Percentiles rank a stretch among this genome's conserved stretches.
These are phyloP conservation scores for Capronia americana DNA, from an alignment of 2,329 filamentous ascomycete genomes.

Conservation along the genomic window DNA sequence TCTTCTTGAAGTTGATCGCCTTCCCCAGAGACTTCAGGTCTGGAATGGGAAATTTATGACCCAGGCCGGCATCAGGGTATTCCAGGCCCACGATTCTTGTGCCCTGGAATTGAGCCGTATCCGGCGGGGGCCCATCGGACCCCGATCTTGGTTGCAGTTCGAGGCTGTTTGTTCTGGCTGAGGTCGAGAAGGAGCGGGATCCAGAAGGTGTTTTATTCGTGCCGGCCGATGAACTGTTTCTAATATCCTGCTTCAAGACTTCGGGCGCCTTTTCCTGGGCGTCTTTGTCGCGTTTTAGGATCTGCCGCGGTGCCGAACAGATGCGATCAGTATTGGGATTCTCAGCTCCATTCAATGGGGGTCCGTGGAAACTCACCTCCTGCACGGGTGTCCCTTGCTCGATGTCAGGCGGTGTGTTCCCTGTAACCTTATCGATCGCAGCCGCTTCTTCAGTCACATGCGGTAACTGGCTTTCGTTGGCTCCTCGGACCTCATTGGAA, in stretches of 20 bases:
- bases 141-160: constrained; percentile 31
- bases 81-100: constrained; percentile 43
- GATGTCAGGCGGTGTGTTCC: constrained; percentile 65
- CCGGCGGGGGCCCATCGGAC: constrained; percentile 31
- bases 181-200: constrained; percentile 64
- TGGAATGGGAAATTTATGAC: constrained; percentile 81
- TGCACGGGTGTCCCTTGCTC: constrained; percentile 70
- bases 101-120: constrained; percentile 33
- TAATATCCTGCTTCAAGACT: constrained; percentile 67
- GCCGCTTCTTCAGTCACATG: constrained; percentile 71
- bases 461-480: constrained; percentile 61
- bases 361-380: constrained; percentile 59
- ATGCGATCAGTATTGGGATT: not conserved
- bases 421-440: constrained; percentile 64
- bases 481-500: constrained; percentile 45
- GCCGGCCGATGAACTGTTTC: constrained; percentile 45
- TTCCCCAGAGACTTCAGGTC: constrained; percentile 64
- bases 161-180: constrained; percentile 49
- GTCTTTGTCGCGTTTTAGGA: constrained; percentile 68
- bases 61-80: constrained; percentile 48
- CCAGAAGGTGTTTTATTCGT: constrained; percentile 20
- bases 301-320: constrained; percentile 51
- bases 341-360: not conserved
- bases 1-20: constrained; percentile 71
- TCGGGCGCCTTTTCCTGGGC: constrained; percentile 68